Conservation (phyloP, 441 rosid genomes). For the Aleurites moluccanus region DNA sequence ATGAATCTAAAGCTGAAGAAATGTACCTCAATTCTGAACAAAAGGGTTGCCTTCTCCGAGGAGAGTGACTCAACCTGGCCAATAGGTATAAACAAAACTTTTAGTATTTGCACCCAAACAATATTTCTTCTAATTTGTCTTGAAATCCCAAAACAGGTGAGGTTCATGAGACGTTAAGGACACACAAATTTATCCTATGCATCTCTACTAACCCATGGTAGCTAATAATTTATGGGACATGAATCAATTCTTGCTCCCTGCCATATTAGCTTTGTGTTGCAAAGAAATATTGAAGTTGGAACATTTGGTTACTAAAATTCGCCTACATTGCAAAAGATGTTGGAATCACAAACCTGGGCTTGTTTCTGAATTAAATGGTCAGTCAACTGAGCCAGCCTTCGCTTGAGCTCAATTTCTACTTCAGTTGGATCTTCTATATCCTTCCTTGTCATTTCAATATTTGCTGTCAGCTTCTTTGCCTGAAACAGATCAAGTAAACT, state of each 20-base stretch:
- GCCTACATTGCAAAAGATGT: constrained; percentile 10
- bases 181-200: background rate
- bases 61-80: constrained; percentile 88
- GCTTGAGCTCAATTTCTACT: constrained; percentile 80
- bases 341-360: constrained; percentile 65
- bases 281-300: background rate
- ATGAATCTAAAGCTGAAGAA: background rate
- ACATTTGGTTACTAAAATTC: background rate
- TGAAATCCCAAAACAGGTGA: no score
- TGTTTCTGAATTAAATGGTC: constrained; percentile 98
- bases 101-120: background rate
- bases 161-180: background rate
- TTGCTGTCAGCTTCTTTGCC: constrained; percentile 63
- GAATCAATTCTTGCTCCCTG: background rate
- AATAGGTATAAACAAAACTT: constrained; percentile 8
- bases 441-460: constrained; percentile 69
- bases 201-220: background rate
- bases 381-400: constrained; percentile 84
- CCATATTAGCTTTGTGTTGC: background rate
- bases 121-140: no score
- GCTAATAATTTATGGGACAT: background rate
- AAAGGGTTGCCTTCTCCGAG: constrained; percentile 88
- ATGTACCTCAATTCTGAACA: constrained; percentile 84
- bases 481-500: constrained; percentile 29
- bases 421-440: constrained; percentile 88